Base-by-base conservation (phyloP, 1,139 yeast species). In the Debaryomycetaceae sp. region DNA sequence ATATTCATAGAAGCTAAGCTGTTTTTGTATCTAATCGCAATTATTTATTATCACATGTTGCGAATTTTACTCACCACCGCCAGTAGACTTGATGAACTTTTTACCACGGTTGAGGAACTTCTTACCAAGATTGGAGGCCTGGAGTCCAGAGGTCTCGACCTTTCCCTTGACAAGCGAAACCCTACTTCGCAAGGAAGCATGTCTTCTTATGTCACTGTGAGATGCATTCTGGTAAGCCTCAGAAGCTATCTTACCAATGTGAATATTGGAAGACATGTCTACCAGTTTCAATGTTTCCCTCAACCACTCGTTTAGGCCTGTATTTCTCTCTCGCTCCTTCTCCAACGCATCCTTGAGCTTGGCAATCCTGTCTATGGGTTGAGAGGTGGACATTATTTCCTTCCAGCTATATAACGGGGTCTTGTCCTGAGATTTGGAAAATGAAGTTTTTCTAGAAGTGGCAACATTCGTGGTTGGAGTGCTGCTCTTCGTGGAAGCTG, bases 291-390 rank as follows among this genome's bases (percentile, higher is more conserved):
- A 60, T 0, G 75, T 68, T 38, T 63, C 75, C 45, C 55, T 47
- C 6, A 78, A 59, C 83, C 83, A 78, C n/a, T 63, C 59, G 37
- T 65, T 69, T 24, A 78, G 59, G 1, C 82, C 82, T 0, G 80
- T 66, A 34, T 75, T 76, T 44, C 68, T 65, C 13, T 63, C 62
- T 2, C 56, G 46, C 52, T 78, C 83, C 38, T 68, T 66, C 6
- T 47, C 53, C 39, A 75, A 62, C 0, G 82, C 81, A 6, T 67
- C 68, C 45, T 63, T 66, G 42, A 76, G 66, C 40, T 68, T 60
- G 7, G 57, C 53, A 35, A 78, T 75, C 44, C 81, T 60, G 45
- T 67, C 73, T 6, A 61, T 56, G 5, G 80, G 68, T 49, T 75
- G 78, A 2, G 77, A 69, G 5, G 69, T 57, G 5, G 69, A 57